A percentile compares a stretch with the other conserved stretches of the same genome.
Conservation (phyloP, 345 rosid species). For the Mangifera indica region DNA sequence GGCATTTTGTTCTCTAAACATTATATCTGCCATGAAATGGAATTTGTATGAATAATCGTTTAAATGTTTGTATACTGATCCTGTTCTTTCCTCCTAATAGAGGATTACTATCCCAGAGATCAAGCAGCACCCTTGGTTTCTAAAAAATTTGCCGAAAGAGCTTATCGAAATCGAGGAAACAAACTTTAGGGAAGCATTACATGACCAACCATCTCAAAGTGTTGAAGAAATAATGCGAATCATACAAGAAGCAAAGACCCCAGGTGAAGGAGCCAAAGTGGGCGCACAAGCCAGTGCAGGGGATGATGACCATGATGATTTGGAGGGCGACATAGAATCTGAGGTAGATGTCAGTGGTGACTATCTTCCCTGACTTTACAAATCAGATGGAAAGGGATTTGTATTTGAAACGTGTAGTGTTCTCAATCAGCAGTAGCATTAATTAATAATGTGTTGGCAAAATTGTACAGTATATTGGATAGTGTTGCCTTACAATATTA, state of each 20-base stretch:
- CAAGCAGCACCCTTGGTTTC: constrained; percentile 69
- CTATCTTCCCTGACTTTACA: constrained; percentile 3
- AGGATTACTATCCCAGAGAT: constrained; percentile 67
- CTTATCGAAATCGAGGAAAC: constrained; percentile 52
- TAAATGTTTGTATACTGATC: neutral
- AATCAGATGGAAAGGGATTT: neutral
- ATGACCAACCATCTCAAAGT: constrained; percentile 39
- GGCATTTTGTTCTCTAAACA: neutral
- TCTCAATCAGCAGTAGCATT: neutral
- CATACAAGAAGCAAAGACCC: constrained; percentile 51
- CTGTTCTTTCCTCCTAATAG: constrained; percentile 25
- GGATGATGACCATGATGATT: constrained; percentile 36
- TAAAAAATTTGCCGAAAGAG: constrained; percentile 58
- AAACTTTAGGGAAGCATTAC: constrained; percentile 28
- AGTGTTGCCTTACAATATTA: neutral
- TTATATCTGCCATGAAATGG: neutral
- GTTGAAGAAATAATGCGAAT: constrained; percentile 41
- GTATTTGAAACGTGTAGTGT: neutral
- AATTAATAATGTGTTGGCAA: constrained; percentile 6
- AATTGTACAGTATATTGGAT: constrained; percentile 10
- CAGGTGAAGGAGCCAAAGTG: constrained; percentile 28
- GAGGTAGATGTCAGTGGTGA: constrained; percentile 57
- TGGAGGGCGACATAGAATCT: constrained; percentile 47
- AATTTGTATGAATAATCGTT: neutral
- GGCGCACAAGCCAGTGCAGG: constrained; percentile 32